Evolutionary conservation across 176 grass and related monocot species (phyloP).

Genomic region (Pontederia crassipes): DNA sequence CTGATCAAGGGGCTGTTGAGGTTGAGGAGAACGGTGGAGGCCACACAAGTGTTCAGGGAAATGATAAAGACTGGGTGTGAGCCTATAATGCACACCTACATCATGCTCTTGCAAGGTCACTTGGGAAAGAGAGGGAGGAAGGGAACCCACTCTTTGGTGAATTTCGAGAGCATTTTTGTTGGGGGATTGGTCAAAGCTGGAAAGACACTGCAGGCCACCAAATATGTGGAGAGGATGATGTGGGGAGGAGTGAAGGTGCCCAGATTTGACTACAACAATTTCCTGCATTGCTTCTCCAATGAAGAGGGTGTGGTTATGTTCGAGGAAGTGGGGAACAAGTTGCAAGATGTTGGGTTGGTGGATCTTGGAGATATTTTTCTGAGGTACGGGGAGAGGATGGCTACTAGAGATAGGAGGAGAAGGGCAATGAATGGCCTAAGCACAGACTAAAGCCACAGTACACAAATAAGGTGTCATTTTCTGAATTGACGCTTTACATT

Average conservation of each 20-base stretch:
- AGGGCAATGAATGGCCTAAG: constrained; percentile 39
- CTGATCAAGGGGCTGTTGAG: constrained; percentile 72
- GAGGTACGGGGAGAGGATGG: constrained; percentile 68
- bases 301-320: constrained; percentile 64
- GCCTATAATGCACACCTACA: constrained; percentile 83
- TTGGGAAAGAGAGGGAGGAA: constrained; percentile 71
- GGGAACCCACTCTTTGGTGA: constrained; percentile 52
- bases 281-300: constrained; percentile 61
- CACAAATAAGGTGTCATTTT: neutral
- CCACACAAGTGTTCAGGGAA: constrained; percentile 54
- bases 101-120: constrained; percentile 83
- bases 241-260: constrained; percentile 56
- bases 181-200: constrained; percentile 76
- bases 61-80: constrained; percentile 52
- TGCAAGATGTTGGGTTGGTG: constrained; percentile 41
- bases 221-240: constrained; percentile 79
- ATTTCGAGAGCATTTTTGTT: constrained; percentile 79
- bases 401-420: constrained; percentile 71
- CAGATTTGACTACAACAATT: constrained; percentile 75
- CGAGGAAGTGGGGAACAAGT: constrained; percentile 42
- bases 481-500: too few relatives aligned
- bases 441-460: neutral
- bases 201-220: constrained; percentile 57
- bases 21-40: constrained; percentile 47
- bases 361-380: constrained; percentile 70